These are phyloP conservation scores for Rhizophora mangle DNA, from an alignment of 345 rosid species.

Conservation along the genomic window DNA sequence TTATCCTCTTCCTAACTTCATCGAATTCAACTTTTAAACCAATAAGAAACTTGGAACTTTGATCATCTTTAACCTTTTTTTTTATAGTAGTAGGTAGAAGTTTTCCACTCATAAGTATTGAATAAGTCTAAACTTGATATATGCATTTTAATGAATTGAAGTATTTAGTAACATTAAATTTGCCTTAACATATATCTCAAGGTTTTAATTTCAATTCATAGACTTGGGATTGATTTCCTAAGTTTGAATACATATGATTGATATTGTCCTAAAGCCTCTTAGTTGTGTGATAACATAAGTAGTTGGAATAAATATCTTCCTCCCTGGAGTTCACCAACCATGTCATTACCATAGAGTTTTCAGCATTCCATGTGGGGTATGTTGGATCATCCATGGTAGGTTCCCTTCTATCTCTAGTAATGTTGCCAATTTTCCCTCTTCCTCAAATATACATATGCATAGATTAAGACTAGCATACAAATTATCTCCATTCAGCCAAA, in stretches of 20 bases:
- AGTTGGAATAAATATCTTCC: slow-evolving; percentile 4
- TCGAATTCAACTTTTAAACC: slow-evolving; percentile 8
- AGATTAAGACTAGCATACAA: background rate
- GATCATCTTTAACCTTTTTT: background rate
- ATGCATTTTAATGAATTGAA: slow-evolving; percentile 6
- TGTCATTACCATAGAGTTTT: slow-evolving; percentile 20
- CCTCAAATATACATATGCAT: background rate
- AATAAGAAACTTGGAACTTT: slow-evolving; percentile 1
- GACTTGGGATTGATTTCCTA: slow-evolving; percentile 5
- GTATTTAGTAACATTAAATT: slow-evolving; percentile 8
- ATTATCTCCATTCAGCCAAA: background rate
- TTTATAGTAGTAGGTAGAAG: background rate
- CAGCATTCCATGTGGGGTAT: slow-evolving; percentile 2
- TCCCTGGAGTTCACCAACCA: slow-evolving; percentile 12
- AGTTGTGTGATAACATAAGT: background rate
- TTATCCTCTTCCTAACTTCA: slow-evolving; percentile 7
- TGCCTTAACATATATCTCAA: background rate
- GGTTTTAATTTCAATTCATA: slow-evolving; percentile 2
- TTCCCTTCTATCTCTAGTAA: background rate
- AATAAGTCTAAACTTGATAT: slow-evolving; percentile 15
- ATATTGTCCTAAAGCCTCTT: slow-evolving; percentile 18
- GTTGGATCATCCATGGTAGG: background rate
- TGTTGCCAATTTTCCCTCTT: background rate
- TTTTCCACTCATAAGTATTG: slow-evolving; percentile 3
- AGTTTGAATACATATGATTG: slow-evolving; percentile 7